A percentile compares a stretch with the other conserved stretches of the same genome.
Evolutionary conservation across 139 green algal genomes (phyloP).

Genomic region (Picochlorum sp.): DNA sequence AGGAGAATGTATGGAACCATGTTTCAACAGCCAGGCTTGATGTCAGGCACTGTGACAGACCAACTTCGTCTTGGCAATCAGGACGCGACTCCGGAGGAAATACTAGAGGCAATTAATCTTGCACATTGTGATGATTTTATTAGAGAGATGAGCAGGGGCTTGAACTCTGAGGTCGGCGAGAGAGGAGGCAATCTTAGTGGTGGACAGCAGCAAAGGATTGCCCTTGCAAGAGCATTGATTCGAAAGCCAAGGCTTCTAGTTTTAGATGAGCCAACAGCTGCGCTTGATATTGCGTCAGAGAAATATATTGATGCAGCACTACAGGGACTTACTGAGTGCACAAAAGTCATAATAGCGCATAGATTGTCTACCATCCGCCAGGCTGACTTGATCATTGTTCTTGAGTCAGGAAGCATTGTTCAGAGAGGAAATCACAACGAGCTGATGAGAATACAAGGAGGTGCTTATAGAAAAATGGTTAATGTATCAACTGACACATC

Average conservation of each 20-base stretch:
- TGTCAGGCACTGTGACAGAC: constrained; percentile 67
- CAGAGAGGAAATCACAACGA: constrained; percentile 44
- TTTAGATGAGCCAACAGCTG: constrained; percentile 59
- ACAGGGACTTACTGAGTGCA: constrained; percentile 36
- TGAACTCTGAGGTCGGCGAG: constrained; percentile 46
- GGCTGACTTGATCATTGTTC: constrained; percentile 67
- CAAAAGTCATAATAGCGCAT: constrained; percentile 84
- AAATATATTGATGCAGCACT: constrained; percentile 33
- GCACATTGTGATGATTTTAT: constrained; percentile 74
- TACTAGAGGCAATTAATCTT: constrained; percentile 4
- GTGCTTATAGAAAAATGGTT: constrained; percentile 35
- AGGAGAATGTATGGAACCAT: constrained; percentile 55
- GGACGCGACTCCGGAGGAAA: constrained; percentile 14
- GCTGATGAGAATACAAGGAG: constrained; percentile 28
- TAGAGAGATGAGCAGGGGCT: constrained; percentile 40
- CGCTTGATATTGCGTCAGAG: constrained; percentile 62
- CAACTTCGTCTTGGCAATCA: constrained; percentile 64
- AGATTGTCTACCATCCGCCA: constrained; percentile 73
- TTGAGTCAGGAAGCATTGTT: constrained; percentile 32
- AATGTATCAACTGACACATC: background rate
- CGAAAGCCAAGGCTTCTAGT: constrained; percentile 54
- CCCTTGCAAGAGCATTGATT: constrained; percentile 71
- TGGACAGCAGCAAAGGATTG: constrained; percentile 62
- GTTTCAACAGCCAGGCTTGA: constrained; percentile 72
- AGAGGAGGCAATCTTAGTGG: constrained; percentile 38